A percentile compares a stretch with the other conserved stretches of the same genome.
Evolutionary conservation across 2,329 filamentous ascomycete genomes (phyloP).

Genomic region (Ophiostoma triangulosporum): DNA sequence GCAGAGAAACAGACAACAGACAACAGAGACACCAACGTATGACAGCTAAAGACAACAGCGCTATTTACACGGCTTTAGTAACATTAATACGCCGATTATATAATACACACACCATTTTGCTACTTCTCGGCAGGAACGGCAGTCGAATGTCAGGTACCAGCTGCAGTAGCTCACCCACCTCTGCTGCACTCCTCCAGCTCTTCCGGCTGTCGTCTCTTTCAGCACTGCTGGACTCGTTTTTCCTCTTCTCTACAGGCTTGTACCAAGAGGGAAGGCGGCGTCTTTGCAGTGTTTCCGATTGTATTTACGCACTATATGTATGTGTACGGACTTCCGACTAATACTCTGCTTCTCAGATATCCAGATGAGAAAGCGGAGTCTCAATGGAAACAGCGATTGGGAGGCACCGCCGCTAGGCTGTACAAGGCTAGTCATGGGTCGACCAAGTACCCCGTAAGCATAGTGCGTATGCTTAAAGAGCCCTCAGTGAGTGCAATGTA

Average conservation of each 20-base stretch:
- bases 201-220: neutral
- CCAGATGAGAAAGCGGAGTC: neutral
- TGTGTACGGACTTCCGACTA: too few relatives aligned
- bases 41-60: too few relatives aligned
- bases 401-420: conserved; percentile 2
- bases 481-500: too few relatives aligned
- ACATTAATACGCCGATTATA: too few relatives aligned
- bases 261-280: neutral
- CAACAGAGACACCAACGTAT: too few relatives aligned
- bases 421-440: conserved; percentile 3
- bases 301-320: too few relatives aligned
- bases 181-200: neutral
- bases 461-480: too few relatives aligned
- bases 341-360: too few relatives aligned
- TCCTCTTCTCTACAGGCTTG: conserved; percentile 1
- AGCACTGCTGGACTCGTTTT: neutral
- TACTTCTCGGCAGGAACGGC: neutral
- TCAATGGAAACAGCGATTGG: neutral
- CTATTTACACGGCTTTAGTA: too few relatives aligned
- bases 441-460: conserved; percentile 1
- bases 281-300: neutral
- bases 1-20: too few relatives aligned
- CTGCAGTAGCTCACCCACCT: neutral
- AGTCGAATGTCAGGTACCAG: conserved; percentile 1
- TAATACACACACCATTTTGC: too few relatives aligned